Percentiles rank a stretch among this genome's conserved stretches.
phyloP scores from a whole-genome alignment of 164 flowering plant species.

The Warburgia ugandensis region DNA sequence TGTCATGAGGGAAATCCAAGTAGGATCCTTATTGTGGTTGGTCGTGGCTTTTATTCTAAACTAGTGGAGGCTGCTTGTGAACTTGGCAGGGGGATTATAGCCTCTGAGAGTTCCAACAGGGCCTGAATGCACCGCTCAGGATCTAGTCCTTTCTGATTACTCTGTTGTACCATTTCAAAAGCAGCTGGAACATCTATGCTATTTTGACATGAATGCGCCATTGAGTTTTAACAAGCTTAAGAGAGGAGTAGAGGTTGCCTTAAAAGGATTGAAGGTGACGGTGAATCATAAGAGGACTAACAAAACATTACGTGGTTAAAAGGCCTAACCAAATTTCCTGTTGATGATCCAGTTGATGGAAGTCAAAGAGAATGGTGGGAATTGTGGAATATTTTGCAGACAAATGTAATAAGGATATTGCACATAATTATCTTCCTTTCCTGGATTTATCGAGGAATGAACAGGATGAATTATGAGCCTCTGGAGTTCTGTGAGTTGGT shows the following conservation, averaged over 20 bases:
- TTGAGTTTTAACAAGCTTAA: background rate
- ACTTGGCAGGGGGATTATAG: constrained; percentile 43
- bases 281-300: constrained; percentile 55
- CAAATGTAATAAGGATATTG: constrained; percentile 33
- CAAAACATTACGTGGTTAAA: constrained; percentile 40
- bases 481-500: constrained; percentile 68
- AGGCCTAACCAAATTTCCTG: constrained; percentile 29
- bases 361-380: constrained; percentile 14
- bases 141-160: constrained; percentile 47
- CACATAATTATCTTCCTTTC: constrained; percentile 44
- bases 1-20: constrained; percentile 62
- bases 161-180: constrained; percentile 51
- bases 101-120: constrained; percentile 48
- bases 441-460: constrained; percentile 48
- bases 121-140: constrained; percentile 55
- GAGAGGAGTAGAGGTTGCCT: constrained; percentile 16
- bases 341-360: constrained; percentile 27
- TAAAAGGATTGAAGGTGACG: constrained; percentile 47
- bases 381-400: constrained; percentile 44
- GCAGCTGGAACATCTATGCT: constrained; percentile 24
- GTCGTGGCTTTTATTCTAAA: constrained; percentile 35
- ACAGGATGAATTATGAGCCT: constrained; percentile 43
- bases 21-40: constrained; percentile 26
- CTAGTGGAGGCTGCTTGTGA: constrained; percentile 14
- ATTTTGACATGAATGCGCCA: background rate